Evolutionary conservation across 2,329 filamentous ascomycete genomes (phyloP).

Genomic region (Colletotrichum cereale): DNA sequence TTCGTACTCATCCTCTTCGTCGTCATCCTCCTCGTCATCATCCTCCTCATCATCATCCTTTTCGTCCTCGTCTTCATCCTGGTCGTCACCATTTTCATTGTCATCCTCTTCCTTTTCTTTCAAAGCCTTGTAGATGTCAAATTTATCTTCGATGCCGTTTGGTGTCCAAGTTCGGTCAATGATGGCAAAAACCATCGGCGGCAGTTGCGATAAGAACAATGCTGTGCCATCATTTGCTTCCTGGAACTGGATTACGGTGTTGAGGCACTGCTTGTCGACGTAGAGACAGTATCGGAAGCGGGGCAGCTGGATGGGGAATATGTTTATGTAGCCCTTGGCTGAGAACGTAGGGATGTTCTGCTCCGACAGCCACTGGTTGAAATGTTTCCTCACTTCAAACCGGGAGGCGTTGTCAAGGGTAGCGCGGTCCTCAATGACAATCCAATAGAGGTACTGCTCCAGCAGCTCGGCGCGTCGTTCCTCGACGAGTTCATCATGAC

Average conservation of each 20-base stretch:
- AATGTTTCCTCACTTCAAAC: neutral
- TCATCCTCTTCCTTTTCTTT: neutral
- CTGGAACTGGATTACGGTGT: conserved; percentile 15
- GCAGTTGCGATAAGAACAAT: neutral
- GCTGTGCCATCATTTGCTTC: conserved; percentile 2
- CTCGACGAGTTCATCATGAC: neutral
- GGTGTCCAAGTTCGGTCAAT: conserved; percentile 1
- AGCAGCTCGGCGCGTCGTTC: conserved; percentile 9
- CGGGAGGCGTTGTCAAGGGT: neutral
- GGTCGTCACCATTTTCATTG: neutral
- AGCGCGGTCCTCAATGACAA: neutral
- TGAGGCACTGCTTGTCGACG: conserved; percentile 13
- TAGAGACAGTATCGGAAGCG: conserved; percentile 22
- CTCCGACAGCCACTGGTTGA: neutral
- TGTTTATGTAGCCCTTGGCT: neutral
- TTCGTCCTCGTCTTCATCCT: neutral
- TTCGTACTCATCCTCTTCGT: neutral
- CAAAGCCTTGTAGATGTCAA: neutral
- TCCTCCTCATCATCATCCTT: neutral
- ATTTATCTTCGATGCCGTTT: neutral
- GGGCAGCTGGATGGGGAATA: neutral
- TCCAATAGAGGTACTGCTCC: conserved; percentile 14
- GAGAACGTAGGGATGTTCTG: neutral
- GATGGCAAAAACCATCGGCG: neutral
- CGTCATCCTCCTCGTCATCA: neutral